A percentile compares a stretch with the other conserved stretches of the same genome.
These are phyloP conservation scores for Tylopilus subfusipes DNA, from an alignment of 768 basidiomycete genomes.

Conservation along the genomic window DNA sequence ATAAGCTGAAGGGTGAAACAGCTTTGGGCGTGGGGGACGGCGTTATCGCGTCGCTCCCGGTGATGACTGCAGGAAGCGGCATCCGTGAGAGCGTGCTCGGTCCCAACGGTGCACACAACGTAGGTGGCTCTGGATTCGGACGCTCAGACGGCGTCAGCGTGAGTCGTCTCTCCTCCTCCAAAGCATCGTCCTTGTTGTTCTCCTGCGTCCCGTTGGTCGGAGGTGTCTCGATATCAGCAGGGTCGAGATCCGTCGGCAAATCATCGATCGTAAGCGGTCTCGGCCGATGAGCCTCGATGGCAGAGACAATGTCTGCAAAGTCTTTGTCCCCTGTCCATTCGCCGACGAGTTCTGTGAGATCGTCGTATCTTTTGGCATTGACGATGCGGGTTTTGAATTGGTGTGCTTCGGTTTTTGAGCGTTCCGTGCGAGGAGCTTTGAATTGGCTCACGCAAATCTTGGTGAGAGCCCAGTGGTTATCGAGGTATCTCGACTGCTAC, in stretches of 20 bases:
- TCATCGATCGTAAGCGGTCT: conserved; percentile 18
- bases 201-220: neutral
- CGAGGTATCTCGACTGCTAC: conserved; percentile 64
- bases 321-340: conserved; percentile 61
- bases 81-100: conserved; percentile 40
- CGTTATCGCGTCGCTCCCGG: conserved; percentile 44
- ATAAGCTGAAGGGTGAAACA: conserved; percentile 8
- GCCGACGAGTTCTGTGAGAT: conserved; percentile 49
- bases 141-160: conserved; percentile 48
- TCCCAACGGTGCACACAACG: conserved; percentile 39
- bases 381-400: conserved; percentile 50
- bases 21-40: conserved; percentile 40
- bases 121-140: conserved; percentile 57
- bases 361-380: conserved; percentile 60
- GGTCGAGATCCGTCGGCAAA: neutral
- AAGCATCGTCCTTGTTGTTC: neutral
- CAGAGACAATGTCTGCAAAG: conserved; percentile 49
- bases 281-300: conserved; percentile 36
- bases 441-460: conserved; percentile 87
- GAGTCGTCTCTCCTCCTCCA: conserved; percentile 31
- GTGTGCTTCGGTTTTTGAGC: conserved; percentile 59
- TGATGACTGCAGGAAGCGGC: conserved; percentile 37
- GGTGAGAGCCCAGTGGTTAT: conserved; percentile 78
- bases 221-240: neutral
- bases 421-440: conserved; percentile 56